Percentiles rank a stretch among this genome's conserved stretches.
Evolutionary conservation across 192 early-diverging fungal species (phyloP).

Genomic region (Coemansia sp.): DNA sequence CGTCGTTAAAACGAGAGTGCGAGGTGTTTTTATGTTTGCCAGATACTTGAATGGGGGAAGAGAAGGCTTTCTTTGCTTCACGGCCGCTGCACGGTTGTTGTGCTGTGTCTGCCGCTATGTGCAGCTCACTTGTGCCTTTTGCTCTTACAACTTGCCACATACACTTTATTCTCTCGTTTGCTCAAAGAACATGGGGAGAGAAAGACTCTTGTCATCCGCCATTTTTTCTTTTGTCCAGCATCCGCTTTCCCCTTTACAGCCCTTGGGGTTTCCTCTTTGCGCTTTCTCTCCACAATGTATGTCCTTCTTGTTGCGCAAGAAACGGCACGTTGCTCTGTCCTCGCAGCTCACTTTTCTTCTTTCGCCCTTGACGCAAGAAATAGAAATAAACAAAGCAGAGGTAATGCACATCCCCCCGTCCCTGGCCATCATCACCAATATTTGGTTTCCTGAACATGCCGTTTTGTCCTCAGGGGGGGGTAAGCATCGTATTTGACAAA

Average conservation of each 20-base stretch:
- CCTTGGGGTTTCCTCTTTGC: background rate
- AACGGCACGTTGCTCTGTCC: conserved; percentile 9
- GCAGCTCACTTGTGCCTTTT: conserved; percentile 5
- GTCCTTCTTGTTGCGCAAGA: background rate
- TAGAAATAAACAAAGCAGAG: background rate
- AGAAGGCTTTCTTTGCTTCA: background rate
- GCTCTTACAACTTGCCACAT: background rate
- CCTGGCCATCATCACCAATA: background rate
- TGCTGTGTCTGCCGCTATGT: background rate
- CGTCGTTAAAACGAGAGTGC: background rate
- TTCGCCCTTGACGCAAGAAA: background rate
- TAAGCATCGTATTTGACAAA: background rate
- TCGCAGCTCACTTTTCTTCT: conserved; percentile 5
- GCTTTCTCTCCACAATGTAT: background rate
- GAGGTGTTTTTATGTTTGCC: background rate
- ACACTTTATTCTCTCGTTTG: background rate
- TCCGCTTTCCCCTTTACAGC: background rate
- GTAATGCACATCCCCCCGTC: background rate
- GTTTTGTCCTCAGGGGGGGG: background rate
- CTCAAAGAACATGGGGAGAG: background rate
- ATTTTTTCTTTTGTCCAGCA: background rate
- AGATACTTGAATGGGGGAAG: background rate
- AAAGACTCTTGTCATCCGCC: background rate
- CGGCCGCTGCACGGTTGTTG: background rate
- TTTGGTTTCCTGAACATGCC: conserved; percentile 6